Evolutionary conservation across 2,329 filamentous ascomycete species (phyloP), one percentile per base, ranked within the genome.

Genomic region (Escovopsis sp.): DNA sequence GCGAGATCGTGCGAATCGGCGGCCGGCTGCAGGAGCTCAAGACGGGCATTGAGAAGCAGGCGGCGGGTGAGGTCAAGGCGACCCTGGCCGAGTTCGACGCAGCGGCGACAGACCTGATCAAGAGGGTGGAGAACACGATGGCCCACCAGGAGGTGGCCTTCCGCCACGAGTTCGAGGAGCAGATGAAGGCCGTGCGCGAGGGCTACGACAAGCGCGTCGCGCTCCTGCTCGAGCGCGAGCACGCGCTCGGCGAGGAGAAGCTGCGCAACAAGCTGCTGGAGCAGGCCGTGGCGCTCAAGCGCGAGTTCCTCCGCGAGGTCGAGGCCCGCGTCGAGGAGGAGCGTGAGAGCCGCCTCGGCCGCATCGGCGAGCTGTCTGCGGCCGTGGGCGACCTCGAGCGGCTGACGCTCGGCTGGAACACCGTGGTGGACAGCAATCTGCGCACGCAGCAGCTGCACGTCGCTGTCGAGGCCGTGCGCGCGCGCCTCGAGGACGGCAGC

Each of bases 381-480:
- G 79, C 78, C 11, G 83, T 98, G 14, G 67, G 69, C 27, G 83
- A 92, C 48, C 75, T 98, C 11, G 87, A 94, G 62, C 77, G 78
- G 57, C 72, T 98, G 36, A 92, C 87, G 2, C 72, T 74, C 2
- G 79, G 85, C 45, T 96, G 86, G 86, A 92, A 88, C 59, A 74
- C 77, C 28, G 84, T 96, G 27, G 76, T 98, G 16, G 86, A 96
- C 54, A 68, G 73, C 40, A 96, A 90, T 61, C 72, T 96, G 43
- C 80, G 83, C 58, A 94, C 90, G 1, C 90, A 98, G 60, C 87
- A 96, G 61, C 76, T 98, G 19, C 85, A 94, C 53, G 85, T 98
- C 26, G 90, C 90, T 15, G 81, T 96, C 21, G 90, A 98, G 54
- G 85, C 88, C 27, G 86, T 96, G 35, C 80, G 84, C 45, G 76